Evolutionary conservation across 108 stramenopile genomes (phyloP).

Genomic region (Nannochloropsis salina): DNA sequence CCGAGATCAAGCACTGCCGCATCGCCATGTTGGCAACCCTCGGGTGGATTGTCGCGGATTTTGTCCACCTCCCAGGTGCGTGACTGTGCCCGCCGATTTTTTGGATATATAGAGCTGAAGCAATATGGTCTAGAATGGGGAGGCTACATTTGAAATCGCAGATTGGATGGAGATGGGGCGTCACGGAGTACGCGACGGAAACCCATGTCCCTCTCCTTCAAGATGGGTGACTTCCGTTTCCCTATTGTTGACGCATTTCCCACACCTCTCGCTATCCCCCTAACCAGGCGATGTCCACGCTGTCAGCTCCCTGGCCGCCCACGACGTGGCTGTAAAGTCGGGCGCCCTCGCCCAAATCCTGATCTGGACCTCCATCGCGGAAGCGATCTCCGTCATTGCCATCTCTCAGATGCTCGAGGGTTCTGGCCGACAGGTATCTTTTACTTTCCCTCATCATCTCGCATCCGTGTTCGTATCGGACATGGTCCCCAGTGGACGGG

Average conservation of each 20-base stretch:
- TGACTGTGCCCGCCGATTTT: neutral
- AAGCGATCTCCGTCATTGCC: constrained; percentile 39
- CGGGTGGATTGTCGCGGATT: constrained; percentile 75
- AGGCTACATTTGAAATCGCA: no score
- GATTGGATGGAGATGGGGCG: no score
- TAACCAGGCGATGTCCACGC: neutral
- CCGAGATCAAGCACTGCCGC: constrained; percentile 93
- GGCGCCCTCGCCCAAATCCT: constrained; percentile 49
- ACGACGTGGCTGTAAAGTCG: constrained; percentile 42
- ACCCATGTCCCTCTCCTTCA: neutral
- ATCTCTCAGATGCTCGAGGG: constrained; percentile 77
- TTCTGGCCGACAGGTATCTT: constrained; percentile 65
- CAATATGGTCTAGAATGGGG: no score
- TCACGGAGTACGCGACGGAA: neutral
- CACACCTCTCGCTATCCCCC: neutral
- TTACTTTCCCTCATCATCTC: neutral
- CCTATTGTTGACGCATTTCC: neutral
- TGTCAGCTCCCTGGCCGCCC: constrained; percentile 38
- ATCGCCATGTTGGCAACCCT: constrained; percentile 85
- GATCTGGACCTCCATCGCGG: constrained; percentile 36
- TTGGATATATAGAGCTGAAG: neutral
- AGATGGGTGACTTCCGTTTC: neutral
- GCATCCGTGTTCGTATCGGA: neutral
- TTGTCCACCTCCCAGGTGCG: constrained; percentile 67
- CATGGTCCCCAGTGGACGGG: neutral